These are phyloP conservation scores for Glycine tomentella DNA, from an alignment of 306 rosid genomes.

Conservation along the genomic window DNA sequence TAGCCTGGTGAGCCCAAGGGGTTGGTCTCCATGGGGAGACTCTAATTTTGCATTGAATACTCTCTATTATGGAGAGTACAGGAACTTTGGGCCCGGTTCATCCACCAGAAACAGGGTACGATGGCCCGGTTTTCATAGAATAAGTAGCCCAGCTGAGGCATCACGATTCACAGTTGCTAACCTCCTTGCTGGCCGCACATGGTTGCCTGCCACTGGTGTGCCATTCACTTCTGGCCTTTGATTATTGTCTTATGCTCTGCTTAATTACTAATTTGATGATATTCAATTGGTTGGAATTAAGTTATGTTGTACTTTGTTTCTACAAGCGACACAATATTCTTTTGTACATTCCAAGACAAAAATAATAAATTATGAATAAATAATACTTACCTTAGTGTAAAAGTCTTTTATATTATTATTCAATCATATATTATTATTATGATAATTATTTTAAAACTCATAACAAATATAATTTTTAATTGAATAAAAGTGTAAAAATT, in stretches of 20 bases:
- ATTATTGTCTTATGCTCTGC: background rate
- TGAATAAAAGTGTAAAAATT: too few species aligned
- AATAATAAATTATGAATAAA: slow-evolving; percentile 21
- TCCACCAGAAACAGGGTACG: slow-evolving; percentile 61
- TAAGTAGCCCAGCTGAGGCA: slow-evolving; percentile 60
- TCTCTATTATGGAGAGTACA: slow-evolving; percentile 68
- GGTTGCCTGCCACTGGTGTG: slow-evolving; percentile 86
- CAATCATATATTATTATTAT: too few species aligned
- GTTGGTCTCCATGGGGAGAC: slow-evolving; percentile 77
- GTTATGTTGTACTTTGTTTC: slow-evolving; percentile 38
- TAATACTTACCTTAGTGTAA: background rate
- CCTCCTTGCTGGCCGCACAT: slow-evolving; percentile 75
- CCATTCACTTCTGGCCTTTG: slow-evolving; percentile 73
- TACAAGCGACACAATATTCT: slow-evolving; percentile 43
- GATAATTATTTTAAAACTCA: too few species aligned
- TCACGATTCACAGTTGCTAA: slow-evolving; percentile 59
- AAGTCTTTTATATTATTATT: too few species aligned
- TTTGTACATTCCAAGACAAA: slow-evolving; percentile 48
- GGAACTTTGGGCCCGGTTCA: slow-evolving; percentile 74
- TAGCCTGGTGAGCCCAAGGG: slow-evolving; percentile 66
- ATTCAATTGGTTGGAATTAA: slow-evolving; percentile 30
- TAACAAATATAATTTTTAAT: too few species aligned
- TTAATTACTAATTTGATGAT: too few species aligned
- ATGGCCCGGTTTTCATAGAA: slow-evolving; percentile 75
- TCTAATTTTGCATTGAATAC: slow-evolving; percentile 58